These are phyloP conservation scores for Sutorius australiensis DNA, from an alignment of 768 basidiomycete species.

Conservation along the genomic window DNA sequence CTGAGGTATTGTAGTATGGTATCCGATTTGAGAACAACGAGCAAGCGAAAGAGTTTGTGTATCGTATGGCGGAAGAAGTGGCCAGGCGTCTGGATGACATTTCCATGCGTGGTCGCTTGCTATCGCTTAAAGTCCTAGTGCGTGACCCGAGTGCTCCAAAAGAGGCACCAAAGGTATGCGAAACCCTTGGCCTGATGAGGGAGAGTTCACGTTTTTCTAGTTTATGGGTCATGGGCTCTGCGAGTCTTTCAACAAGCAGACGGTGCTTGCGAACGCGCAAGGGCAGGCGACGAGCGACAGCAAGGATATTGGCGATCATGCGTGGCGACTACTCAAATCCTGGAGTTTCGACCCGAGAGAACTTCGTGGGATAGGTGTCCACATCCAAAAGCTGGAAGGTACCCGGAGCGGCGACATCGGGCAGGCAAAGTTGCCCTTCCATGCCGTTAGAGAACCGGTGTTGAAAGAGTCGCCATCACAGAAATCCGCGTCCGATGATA, in stretches of 20 bases:
- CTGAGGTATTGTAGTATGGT: slow-evolving; percentile 74
- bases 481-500: neutral
- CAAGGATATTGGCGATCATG: slow-evolving; percentile 66
- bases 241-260: slow-evolving; percentile 76
- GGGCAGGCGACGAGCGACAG: slow-evolving; percentile 73
- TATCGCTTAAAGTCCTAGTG: slow-evolving; percentile 88
- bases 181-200: neutral
- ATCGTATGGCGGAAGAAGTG: slow-evolving; percentile 75
- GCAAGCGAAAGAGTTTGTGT: slow-evolving; percentile 77
- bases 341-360: slow-evolving; percentile 81
- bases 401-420: slow-evolving; percentile 38
- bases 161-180: slow-evolving; percentile 81
- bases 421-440: slow-evolving; percentile 64
- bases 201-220: slow-evolving; percentile 35
- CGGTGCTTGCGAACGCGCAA: slow-evolving; percentile 51
- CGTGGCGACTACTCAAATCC: slow-evolving; percentile 68
- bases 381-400: slow-evolving; percentile 83
- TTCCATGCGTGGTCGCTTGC: slow-evolving; percentile 63
- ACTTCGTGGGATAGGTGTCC: slow-evolving; percentile 88
- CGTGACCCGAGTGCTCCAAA: slow-evolving; percentile 81
- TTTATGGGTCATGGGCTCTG: slow-evolving; percentile 91
- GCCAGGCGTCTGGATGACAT: slow-evolving; percentile 64
- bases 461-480: slow-evolving; percentile 4
- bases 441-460: slow-evolving; percentile 14
- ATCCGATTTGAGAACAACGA: slow-evolving; percentile 85